Evolutionary conservation across 441 rosid species (phyloP).

Genomic region (Arabidopsis lyrata): DNA sequence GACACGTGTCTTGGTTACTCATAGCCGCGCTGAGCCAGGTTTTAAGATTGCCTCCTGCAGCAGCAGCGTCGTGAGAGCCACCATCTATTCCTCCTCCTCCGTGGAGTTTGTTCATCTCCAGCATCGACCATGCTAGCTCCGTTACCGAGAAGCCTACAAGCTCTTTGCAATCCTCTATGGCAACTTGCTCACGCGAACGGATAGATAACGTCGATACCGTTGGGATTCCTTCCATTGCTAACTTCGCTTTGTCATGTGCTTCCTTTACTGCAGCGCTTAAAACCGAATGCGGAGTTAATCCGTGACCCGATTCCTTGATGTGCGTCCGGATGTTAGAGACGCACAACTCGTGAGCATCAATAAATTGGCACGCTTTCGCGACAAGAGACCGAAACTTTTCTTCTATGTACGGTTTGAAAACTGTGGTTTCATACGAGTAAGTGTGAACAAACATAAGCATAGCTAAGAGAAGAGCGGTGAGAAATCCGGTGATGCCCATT

Average conservation of each 20-base stretch:
- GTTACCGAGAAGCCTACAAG: constrained; percentile 88
- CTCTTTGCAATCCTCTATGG: constrained; percentile 88
- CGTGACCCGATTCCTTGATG: constrained; percentile 46
- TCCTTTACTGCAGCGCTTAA: constrained; percentile 61
- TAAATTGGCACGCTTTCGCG: constrained; percentile 53
- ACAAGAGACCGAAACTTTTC: constrained; percentile 50
- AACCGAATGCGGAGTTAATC: constrained; percentile 52
- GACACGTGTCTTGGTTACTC: constrained; percentile 92
- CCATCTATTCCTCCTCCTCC: constrained; percentile 44
- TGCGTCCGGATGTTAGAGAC: constrained; percentile 50
- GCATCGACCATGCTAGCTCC: constrained; percentile 86
- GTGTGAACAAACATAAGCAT: constrained; percentile 44
- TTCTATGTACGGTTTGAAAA: constrained; percentile 38
- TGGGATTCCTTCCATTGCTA: constrained; percentile 58
- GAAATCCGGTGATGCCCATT: constrained; percentile 51
- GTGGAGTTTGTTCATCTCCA: constrained; percentile 74
- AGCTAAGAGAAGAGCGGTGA: constrained; percentile 48
- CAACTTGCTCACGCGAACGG: constrained; percentile 77
- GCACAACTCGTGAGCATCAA: constrained; percentile 63
- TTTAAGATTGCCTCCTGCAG: constrained; percentile 69
- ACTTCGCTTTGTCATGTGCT: constrained; percentile 56
- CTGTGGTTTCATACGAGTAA: constrained; percentile 45
- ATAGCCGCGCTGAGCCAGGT: constrained; percentile 96
- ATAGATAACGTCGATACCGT: constrained; percentile 66
- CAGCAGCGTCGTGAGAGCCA: constrained; percentile 35